These are phyloP conservation scores for Moniliella sp. DNA, from an alignment of 1,284 basidiomycete genomes.

Conservation along the genomic window DNA sequence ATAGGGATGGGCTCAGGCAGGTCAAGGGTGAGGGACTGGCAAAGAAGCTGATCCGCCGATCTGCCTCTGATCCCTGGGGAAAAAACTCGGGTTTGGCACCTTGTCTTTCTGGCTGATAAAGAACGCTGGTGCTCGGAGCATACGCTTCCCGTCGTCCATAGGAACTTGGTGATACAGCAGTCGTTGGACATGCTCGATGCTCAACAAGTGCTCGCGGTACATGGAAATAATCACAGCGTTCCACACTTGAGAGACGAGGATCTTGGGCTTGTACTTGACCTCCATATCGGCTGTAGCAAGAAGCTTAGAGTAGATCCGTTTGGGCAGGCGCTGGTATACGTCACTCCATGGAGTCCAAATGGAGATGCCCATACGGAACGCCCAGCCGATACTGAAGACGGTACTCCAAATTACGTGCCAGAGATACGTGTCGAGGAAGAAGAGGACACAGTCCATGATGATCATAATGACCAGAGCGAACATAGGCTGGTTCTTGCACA, in stretches of 20 bases:
- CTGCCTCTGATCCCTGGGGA: slow-evolving; percentile 32
- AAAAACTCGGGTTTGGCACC: slow-evolving; percentile 32
- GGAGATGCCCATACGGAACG: slow-evolving; percentile 31
- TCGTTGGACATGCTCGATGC: slow-evolving; percentile 34
- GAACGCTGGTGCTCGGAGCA: slow-evolving; percentile 30
- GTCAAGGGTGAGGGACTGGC: slow-evolving; percentile 29
- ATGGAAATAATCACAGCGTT: slow-evolving; percentile 33
- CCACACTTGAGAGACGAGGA: slow-evolving; percentile 33
- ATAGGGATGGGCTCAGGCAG: slow-evolving; percentile 31
- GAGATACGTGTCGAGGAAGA: slow-evolving; percentile 34
- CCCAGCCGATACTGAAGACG: slow-evolving; percentile 32
- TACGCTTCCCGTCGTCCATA: slow-evolving; percentile 33
- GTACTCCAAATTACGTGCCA: slow-evolving; percentile 35
- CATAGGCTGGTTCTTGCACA: slow-evolving; percentile 29
- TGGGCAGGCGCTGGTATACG: slow-evolving; percentile 33
- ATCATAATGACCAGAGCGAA: slow-evolving; percentile 30
- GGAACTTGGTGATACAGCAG: slow-evolving; percentile 32
- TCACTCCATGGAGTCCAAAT: slow-evolving; percentile 34
- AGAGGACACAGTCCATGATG: slow-evolving; percentile 31
- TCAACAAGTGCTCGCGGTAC: slow-evolving; percentile 33
- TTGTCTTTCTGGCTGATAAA: slow-evolving; percentile 32
- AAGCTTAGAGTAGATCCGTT: slow-evolving; percentile 33
- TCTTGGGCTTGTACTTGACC: slow-evolving; percentile 34
- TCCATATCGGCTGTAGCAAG: slow-evolving; percentile 33
- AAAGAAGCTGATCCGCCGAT: slow-evolving; percentile 33